phyloP scores from a whole-genome alignment of 2,329 filamentous ascomycete genomes.

The Xylariaceae sp. region DNA sequence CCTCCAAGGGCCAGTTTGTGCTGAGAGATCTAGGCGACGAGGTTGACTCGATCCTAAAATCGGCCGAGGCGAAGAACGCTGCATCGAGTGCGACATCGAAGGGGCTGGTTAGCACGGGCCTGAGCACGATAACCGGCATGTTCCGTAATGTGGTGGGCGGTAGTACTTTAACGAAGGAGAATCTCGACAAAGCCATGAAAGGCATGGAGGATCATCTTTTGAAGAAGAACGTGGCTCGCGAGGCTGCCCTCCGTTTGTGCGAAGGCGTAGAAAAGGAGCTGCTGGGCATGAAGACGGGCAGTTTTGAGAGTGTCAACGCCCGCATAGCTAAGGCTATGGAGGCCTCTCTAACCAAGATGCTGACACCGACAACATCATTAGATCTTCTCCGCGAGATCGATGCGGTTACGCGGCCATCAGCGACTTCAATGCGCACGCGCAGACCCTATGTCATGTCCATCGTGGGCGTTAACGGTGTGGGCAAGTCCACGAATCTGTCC shows the following conservation, averaged over 20 bases:
- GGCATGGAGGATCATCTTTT: constrained; percentile 94
- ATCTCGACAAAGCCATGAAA: constrained; percentile 87
- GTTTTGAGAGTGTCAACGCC: constrained; percentile 81
- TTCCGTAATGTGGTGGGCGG: constrained; percentile 95
- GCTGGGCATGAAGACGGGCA: constrained; percentile 83
- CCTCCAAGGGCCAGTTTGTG: constrained; percentile 85
- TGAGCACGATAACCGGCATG: constrained; percentile 78
- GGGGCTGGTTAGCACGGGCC: constrained; percentile 68
- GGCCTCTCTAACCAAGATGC: constrained; percentile 85
- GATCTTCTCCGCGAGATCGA: constrained; percentile 93
- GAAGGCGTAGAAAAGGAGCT: constrained; percentile 88
- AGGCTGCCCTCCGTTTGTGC: constrained; percentile 86
- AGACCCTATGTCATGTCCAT: constrained; percentile 97
- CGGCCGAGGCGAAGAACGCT: constrained; percentile 63
- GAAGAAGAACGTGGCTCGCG: constrained; percentile 92
- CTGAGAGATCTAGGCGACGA: constrained; percentile 91
- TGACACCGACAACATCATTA: constrained; percentile 90
- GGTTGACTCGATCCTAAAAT: constrained; percentile 80
- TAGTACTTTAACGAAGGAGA: constrained; percentile 82
- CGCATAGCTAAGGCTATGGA: constrained; percentile 85
- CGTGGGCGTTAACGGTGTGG: constrained; percentile 95
- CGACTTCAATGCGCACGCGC: constrained; percentile 55
- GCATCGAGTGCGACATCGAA: constrained; percentile 42
- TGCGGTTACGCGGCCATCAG: constrained; percentile 62
- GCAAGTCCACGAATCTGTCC: constrained; percentile 94